Conservation (phyloP, 306 rosid genomes). For the Aeschynomene evenia region DNA sequence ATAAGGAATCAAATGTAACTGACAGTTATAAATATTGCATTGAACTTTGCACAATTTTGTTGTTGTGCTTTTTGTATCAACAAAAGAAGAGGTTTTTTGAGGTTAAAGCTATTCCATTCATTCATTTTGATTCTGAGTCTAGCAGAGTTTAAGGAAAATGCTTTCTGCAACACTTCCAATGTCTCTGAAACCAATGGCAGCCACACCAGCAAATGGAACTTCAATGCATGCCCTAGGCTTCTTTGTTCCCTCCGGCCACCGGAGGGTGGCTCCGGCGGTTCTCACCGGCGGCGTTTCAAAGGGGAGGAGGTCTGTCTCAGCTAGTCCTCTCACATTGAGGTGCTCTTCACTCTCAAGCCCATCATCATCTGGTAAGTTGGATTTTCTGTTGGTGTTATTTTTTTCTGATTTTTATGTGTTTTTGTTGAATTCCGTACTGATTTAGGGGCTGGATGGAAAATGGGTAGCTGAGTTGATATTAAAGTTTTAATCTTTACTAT, state of each 20-base stretch:
- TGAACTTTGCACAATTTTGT: background rate
- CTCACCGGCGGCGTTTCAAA: constrained; percentile 31
- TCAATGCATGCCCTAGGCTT: constrained; percentile 33
- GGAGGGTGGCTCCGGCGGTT: constrained; percentile 25
- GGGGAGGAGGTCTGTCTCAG: constrained; percentile 23
- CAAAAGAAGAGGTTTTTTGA: background rate
- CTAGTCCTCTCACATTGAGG: constrained; percentile 27
- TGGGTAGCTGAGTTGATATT: background rate
- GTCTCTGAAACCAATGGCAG: background rate
- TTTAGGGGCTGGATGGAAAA: background rate
- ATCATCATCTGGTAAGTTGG: constrained; percentile 30
- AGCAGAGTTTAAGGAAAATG: background rate
- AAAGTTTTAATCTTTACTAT: constrained; percentile 20
- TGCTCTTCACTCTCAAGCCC: constrained; percentile 35
- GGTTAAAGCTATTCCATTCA: background rate
- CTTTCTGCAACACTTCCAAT: constrained; percentile 22
- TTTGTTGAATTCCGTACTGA: background rate
- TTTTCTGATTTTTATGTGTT: background rate
- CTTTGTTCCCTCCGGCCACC: constrained; percentile 29
- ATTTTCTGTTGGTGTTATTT: background rate
- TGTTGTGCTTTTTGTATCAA: background rate
- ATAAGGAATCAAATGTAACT: background rate
- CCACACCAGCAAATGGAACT: background rate
- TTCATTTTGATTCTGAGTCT: background rate
- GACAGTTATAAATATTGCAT: background rate